Base-by-base conservation (phyloP, 2,329 filamentous ascomycete species). In the Cladophialophora yegresii region DNA sequence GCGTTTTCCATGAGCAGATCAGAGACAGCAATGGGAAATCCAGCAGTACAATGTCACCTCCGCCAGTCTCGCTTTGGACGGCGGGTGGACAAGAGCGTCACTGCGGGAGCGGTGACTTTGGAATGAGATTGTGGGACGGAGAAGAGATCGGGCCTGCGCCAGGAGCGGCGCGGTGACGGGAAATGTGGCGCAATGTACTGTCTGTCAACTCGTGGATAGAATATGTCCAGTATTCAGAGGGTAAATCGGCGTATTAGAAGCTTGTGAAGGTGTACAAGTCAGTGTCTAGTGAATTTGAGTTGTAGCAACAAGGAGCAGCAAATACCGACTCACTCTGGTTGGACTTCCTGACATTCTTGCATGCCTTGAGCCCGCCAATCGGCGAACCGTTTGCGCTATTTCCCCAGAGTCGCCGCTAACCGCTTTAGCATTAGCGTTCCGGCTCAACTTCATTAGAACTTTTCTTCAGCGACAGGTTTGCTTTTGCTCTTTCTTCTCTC, bases 1-100 rank as follows among this genome's bases (percentile, higher is more conserved):
- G 79, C 79, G 76, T 80, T 79, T 77, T 81, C 79, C 79, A 81
- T 81, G 72, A 74, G 73, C 72, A 71, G 72, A 58, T 45, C 65
- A 58, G 56, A 49, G 28, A 61, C 45, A 62, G 58, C 16, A 43
- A 53, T 16, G 58, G 65, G 50, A 36, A 26, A 28, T 32, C 23
- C 36, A 4, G 36, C 36, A 43, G 36, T 8, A 16, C 36, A 43
- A 43, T 43, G 36, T 43, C 36, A 43, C 36, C 36, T 43, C n/a
- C 8, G 7, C 36, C 36, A 43, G 36, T 43, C 6, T 43, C 36
- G 8, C 16, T 40, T 16, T 43, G 36, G 36, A 16, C 16, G 36
- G 36, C 36, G 13, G 16, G 5, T 7, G 16, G 36, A 20, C 36
- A 43, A 16, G 43, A 51, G 26, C 20, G 20, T 51, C 13, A 51